Conservation (phyloP, 305 asterid genomes). For the Stenogyne calaminthoides region DNA sequence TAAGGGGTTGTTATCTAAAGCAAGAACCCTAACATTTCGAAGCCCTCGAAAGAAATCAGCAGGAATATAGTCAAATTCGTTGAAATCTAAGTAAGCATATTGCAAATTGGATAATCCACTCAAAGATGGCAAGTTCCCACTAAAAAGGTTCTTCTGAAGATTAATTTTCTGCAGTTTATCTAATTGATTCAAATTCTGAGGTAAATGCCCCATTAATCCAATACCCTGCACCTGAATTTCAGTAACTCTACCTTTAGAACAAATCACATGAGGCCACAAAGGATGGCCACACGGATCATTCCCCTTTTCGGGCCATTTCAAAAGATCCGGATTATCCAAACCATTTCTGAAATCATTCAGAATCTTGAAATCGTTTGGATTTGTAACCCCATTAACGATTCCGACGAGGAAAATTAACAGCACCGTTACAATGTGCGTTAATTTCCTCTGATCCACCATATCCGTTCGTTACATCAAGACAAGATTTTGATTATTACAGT, state of each 20-base stretch:
- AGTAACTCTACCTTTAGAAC: constrained; percentile 66
- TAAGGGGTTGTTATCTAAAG: constrained; percentile 67
- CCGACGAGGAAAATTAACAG: constrained; percentile 33
- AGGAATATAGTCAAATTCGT: constrained; percentile 71
- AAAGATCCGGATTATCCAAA: constrained; percentile 62
- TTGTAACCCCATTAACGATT: constrained; percentile 44
- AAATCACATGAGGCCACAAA: constrained; percentile 67
- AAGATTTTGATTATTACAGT: too few species aligned
- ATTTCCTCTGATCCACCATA: constrained; percentile 40
- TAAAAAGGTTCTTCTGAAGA: constrained; percentile 59
- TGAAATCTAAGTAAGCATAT: constrained; percentile 57
- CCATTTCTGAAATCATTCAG: constrained; percentile 58
- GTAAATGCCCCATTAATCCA: constrained; percentile 72
- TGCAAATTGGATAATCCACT: constrained; percentile 69
- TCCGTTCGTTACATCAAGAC: constrained; percentile 4
- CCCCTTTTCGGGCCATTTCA: constrained; percentile 65
- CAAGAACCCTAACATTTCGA: constrained; percentile 47
- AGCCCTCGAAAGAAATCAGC: constrained; percentile 73
- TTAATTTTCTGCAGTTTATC: constrained; percentile 55
- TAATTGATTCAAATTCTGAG: constrained; percentile 60
- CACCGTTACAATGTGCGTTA: constrained; percentile 33
- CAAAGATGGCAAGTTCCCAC: constrained; percentile 61
- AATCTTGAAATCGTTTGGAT: constrained; percentile 64
- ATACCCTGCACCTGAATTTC: constrained; percentile 73
- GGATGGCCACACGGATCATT: constrained; percentile 88